Base-by-base conservation (phyloP, 768 basidiomycete genomes). In the Ramaria sp. region DNA sequence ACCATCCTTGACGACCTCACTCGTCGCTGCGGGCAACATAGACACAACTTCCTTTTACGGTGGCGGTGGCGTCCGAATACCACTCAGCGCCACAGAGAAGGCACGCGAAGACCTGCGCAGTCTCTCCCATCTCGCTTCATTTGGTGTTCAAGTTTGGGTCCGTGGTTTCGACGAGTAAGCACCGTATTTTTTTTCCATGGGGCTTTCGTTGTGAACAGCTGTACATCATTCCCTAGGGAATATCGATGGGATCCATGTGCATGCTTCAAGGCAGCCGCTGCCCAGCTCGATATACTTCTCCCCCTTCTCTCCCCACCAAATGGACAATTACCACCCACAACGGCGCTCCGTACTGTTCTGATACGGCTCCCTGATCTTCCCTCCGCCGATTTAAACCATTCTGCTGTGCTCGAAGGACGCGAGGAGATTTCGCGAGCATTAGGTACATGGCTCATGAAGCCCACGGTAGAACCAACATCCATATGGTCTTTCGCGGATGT, bases 91-190 rank as follows among this genome's bases (percentile, higher is more conserved):
- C 28, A 37, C 34, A 1, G 48, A 50, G 48, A 50, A 50, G 18
- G 48, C 13, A 22, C 48, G 48, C 24, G 48, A 50, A 50, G 48
- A 50, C 32, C 34, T 50, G 15, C 48, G 48, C 20, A 50, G 34
- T 20, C 48, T 50, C 16, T 50, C 48, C 2, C 48, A 50, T n/a
- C 34, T 50, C 16, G 48, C 48, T 3, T 32, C 48, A 12, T 50
- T 50, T 37, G 48, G 48, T 15, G 20, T 22, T 37, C 48, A 50
- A 20, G 2, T 50, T 18, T 50, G 48, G 48, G 48, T 50, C 24
- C 48, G 48, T 18, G 48, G 48, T 28, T 50, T 50, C 34, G 48
- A 50, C 32, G 48, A 50, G 48, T 50, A 28, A 50, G 48, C 32
- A n/a, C 8, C 7, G 45, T 16, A 1, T n/a, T 47, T 5, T 34